phyloP scores from a whole-genome alignment of 2,329 filamentous ascomycete genomes.

The Xylaria sp. region DNA sequence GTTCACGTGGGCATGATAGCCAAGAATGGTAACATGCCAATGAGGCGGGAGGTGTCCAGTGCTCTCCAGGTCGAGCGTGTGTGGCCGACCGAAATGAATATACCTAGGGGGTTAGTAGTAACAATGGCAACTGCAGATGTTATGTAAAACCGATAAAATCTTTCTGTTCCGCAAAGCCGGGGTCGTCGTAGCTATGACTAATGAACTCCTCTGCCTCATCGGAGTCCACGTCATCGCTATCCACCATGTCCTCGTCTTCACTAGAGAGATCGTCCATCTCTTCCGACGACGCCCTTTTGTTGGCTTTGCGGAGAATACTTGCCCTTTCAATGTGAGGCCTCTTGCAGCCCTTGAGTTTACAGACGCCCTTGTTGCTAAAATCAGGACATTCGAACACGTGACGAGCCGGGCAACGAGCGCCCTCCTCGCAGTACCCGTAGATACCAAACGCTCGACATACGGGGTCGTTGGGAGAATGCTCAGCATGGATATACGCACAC shows the following conservation, averaged over 20 bases:
- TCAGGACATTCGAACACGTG: constrained; percentile 95
- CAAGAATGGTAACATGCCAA: constrained; percentile 23
- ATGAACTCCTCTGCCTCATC: constrained; percentile 77
- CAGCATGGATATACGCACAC: constrained; percentile 88
- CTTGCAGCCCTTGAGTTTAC: constrained; percentile 83
- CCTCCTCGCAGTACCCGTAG: constrained; percentile 89
- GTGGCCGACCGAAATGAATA: constrained; percentile 25
- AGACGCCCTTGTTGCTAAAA: constrained; percentile 90
- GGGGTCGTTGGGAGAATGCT: constrained; percentile 78
- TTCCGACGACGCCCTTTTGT: constrained; percentile 58
- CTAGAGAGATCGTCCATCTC: constrained; percentile 78
- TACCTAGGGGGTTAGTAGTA: constrained; percentile 42
- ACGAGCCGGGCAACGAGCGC: constrained; percentile 78
- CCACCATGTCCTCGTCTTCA: constrained; percentile 76
- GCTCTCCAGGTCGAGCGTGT: constrained; percentile 25
- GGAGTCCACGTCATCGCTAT: constrained; percentile 83
- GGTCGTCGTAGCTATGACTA: constrained; percentile 64
- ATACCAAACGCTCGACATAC: constrained; percentile 88
- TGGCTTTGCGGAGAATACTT: constrained; percentile 78
- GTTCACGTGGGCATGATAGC: constrained; percentile 21
- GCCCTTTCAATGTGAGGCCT: constrained; percentile 89
- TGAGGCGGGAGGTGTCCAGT: constrained; percentile 19
- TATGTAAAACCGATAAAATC: constrained; percentile 67
- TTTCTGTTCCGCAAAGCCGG: constrained; percentile 67
- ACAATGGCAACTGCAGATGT: constrained; percentile 35